Evolutionary conservation across 768 basidiomycete genomes (phyloP).

Genomic region (Dentipellis fragilis): DNA sequence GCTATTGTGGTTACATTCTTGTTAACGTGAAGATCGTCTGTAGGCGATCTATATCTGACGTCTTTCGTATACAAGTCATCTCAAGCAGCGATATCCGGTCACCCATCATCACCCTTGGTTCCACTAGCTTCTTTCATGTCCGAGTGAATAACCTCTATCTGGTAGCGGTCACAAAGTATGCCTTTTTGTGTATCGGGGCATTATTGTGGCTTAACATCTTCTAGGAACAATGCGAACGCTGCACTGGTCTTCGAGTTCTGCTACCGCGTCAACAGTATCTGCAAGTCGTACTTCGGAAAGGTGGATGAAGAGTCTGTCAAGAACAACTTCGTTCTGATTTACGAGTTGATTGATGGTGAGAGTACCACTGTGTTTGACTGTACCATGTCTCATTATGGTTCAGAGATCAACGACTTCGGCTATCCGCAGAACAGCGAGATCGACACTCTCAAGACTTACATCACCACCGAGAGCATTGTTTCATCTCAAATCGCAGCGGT

Average conservation of each 20-base stretch:
- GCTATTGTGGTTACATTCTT: background rate
- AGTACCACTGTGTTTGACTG: background rate
- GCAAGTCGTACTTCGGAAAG: constrained; percentile 95
- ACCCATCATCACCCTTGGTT: constrained; percentile 94
- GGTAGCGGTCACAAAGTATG: constrained; percentile 88
- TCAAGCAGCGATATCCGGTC: constrained; percentile 95
- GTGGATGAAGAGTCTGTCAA: constrained; percentile 97
- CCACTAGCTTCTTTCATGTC: constrained; percentile 98
- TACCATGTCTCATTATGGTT: background rate
- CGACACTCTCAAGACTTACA: constrained; percentile 94
- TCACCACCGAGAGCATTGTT: constrained; percentile 94
- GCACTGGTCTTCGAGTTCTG: constrained; percentile 97
- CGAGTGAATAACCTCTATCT: constrained; percentile 92
- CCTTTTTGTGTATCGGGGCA: constrained; percentile 18
- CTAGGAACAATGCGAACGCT: constrained; percentile 91
- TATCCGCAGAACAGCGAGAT: constrained; percentile 99
- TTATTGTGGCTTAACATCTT: background rate
- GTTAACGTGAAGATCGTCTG: background rate
- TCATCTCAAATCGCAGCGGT: constrained; percentile 79
- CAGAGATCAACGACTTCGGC: constrained; percentile 97
- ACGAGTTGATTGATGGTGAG: constrained; percentile 94
- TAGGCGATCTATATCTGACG: constrained; percentile 93
- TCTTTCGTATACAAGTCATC: constrained; percentile 98
- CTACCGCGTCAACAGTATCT: constrained; percentile 92
- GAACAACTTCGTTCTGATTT: constrained; percentile 98